Percentiles rank a stretch among this genome's conserved stretches.
phyloP scores from a whole-genome alignment of 1,284 basidiomycete genomes.

The Ustilago loliicola region DNA sequence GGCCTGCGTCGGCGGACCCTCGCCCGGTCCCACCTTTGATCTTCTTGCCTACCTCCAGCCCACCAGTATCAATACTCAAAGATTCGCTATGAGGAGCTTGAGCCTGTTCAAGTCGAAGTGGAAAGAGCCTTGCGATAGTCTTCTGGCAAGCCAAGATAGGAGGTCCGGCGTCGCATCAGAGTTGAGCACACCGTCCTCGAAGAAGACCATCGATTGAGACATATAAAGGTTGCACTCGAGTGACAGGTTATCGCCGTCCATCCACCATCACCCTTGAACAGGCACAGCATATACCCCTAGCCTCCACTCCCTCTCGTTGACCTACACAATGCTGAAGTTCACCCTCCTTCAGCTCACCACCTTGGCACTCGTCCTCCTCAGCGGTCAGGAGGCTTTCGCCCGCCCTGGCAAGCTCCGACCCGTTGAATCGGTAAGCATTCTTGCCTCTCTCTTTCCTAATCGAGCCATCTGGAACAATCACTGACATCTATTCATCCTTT shows the following conservation, averaged over 20 bases:
- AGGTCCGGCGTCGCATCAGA: neutral
- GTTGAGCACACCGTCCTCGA: neutral
- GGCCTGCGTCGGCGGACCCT: constrained; percentile 24
- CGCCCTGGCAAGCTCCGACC: constrained; percentile 24
- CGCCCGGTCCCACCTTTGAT: constrained; percentile 7
- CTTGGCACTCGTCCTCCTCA: constrained; percentile 32
- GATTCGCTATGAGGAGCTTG: no score
- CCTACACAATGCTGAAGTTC: constrained; percentile 27
- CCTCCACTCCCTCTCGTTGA: constrained; percentile 1
- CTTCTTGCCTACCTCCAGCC: neutral
- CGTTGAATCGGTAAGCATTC: constrained; percentile 36
- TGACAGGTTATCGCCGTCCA: neutral
- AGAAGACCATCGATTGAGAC: constrained; percentile 3
- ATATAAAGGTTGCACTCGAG: neutral
- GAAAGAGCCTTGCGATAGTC: no score
- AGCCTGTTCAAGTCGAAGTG: no score
- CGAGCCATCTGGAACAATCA: neutral
- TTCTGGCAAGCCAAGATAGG: no score
- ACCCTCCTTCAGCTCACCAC: constrained; percentile 39
- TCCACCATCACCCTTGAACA: neutral
- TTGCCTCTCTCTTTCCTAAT: neutral
- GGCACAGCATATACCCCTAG: neutral
- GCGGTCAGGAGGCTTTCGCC: constrained; percentile 24
- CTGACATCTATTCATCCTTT: neutral
- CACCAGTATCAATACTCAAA: neutral